Evolutionary conservation across 306 rosid genomes (phyloP).

Genomic region (Medicago ruthenica): DNA sequence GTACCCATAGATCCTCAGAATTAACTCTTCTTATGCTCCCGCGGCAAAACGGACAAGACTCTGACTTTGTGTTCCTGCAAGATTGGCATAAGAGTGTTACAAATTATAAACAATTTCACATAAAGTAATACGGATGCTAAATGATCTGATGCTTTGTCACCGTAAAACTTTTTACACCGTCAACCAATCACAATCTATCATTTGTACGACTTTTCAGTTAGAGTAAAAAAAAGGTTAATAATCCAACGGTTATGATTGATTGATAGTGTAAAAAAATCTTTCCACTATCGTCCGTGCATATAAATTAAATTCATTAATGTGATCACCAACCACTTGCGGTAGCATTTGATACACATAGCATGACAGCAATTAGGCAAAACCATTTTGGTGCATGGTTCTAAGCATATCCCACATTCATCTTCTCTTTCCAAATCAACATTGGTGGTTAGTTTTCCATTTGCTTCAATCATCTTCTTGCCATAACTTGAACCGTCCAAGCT

Average conservation of each 20-base stretch:
- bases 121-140: not conserved
- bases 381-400: conserved; percentile 93
- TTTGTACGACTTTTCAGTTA: not conserved
- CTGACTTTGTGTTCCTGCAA: conserved; percentile 79
- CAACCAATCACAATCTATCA: not conserved
- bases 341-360: conserved; percentile 97
- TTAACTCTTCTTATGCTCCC: conserved; percentile 92
- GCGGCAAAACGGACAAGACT: conserved; percentile 93
- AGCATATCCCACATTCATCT: conserved; percentile 96
- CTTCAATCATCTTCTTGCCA: conserved; percentile 55
- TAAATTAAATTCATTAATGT: not conserved
- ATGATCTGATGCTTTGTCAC: not conserved
- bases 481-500: conserved; percentile 49
- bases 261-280: not conserved
- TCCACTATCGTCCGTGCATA: not conserved
- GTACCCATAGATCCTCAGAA: conserved; percentile 96
- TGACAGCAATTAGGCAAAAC: conserved; percentile 97
- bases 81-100: conserved; percentile 17
- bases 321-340: conserved; percentile 84
- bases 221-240: not conserved
- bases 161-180: not conserved
- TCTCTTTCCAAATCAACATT: conserved; percentile 75
- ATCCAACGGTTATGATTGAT: not conserved
- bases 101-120: conserved; percentile 25
- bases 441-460: conserved; percentile 51